These are phyloP conservation scores for Beta corolliflora DNA, from an alignment of 179 eudicot species.

Conservation along the genomic window DNA sequence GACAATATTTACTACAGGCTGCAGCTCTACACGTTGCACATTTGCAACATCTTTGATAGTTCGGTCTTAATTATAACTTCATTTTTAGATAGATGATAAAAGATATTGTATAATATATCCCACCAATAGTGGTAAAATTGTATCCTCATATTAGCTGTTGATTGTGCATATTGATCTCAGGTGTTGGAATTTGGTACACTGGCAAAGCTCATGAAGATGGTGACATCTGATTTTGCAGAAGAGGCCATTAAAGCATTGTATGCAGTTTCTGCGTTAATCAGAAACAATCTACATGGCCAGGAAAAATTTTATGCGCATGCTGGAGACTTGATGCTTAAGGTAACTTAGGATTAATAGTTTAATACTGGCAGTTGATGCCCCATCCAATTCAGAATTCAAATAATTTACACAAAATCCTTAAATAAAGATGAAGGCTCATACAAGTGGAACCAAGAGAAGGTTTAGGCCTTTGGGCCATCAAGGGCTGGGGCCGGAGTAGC, in stretches of 20 bases:
- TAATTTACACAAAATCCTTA: background rate
- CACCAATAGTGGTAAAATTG: background rate
- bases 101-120: background rate
- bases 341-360: slow-evolving; percentile 21
- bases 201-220: slow-evolving; percentile 68
- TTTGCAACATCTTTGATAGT: background rate
- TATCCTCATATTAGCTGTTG: background rate
- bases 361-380: background rate
- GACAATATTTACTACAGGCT: background rate
- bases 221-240: slow-evolving; percentile 59
- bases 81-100: background rate
- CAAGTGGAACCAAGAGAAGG: background rate
- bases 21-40: background rate
- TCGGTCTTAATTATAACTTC: background rate
- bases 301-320: slow-evolving; percentile 67
- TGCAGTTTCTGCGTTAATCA: slow-evolving; percentile 88
- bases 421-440: too few species aligned
- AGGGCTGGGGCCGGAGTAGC: background rate
- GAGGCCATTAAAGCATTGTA: slow-evolving; percentile 85
- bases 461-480: background rate
- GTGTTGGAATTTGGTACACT: slow-evolving; percentile 65
- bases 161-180: slow-evolving; percentile 36
- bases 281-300: slow-evolving; percentile 71
- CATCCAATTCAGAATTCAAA: background rate
- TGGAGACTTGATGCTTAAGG: slow-evolving; percentile 90